Evolutionary conservation across 129 eudicot genomes (phyloP).

Genomic region (Tanacetum coccineum): DNA sequence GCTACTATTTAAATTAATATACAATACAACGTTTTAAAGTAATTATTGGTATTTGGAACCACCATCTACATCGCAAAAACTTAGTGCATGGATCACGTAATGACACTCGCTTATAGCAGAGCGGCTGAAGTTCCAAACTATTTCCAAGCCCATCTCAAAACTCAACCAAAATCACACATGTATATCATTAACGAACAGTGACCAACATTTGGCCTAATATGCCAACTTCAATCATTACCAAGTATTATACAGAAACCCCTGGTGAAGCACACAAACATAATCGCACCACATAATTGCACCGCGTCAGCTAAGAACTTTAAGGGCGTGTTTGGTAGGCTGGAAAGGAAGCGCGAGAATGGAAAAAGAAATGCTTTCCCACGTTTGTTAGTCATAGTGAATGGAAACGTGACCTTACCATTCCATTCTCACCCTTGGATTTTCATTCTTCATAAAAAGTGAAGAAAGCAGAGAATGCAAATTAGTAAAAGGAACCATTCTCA

Average conservation of each 20-base stretch:
- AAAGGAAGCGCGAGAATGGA: no score
- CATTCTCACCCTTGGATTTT: no score
- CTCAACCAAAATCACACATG: not conserved
- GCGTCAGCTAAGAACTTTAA: not conserved
- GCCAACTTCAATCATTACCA: not conserved
- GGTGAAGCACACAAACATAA: not conserved
- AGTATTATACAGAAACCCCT: not conserved
- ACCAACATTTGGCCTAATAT: not conserved
- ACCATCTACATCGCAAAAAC: constrained; percentile 11
- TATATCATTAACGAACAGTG: not conserved
- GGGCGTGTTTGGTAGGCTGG: no score
- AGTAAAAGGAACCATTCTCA: no score
- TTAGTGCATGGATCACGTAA: constrained; percentile 14
- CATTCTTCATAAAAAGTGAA: no score
- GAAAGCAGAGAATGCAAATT: no score
- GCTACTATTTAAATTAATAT: constrained; percentile 12
- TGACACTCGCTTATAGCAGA: not conserved
- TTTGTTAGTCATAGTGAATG: no score
- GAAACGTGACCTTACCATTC: no score
- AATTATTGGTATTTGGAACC: constrained; percentile 10
- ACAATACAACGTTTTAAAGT: not conserved
- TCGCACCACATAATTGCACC: no score
- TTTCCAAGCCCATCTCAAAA: not conserved
- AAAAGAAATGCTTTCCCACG: no score
- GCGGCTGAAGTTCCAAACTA: not conserved